Evolutionary conservation across 352 stramenopile genomes (phyloP).

Genomic region (Peronosclerospora sorghi): DNA sequence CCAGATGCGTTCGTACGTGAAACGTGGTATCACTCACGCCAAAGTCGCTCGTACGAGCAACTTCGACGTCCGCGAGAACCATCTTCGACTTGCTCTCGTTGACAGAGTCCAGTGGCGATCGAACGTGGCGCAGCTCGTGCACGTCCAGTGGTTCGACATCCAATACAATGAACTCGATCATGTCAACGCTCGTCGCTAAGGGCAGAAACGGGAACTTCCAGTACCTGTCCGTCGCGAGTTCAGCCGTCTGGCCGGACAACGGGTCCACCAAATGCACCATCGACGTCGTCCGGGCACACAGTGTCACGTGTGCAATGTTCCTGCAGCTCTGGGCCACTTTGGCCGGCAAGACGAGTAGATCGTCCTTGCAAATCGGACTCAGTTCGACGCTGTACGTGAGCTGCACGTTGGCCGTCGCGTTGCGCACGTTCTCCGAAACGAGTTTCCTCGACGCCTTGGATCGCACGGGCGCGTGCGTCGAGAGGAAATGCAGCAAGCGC

Average conservation of each 20-base stretch:
- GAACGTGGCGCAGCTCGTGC: constrained; percentile 11
- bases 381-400: constrained; percentile 62
- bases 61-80: constrained; percentile 52
- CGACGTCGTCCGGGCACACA: constrained; percentile 51
- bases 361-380: constrained; percentile 64
- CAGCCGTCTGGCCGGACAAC: constrained; percentile 34
- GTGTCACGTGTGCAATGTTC: constrained; percentile 49
- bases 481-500: constrained; percentile 54
- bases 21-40: constrained; percentile 75
- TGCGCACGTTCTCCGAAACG: constrained; percentile 58
- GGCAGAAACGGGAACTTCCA: constrained; percentile 60
- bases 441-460: constrained; percentile 63
- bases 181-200: constrained; percentile 39
- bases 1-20: constrained; percentile 50
- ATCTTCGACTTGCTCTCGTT: constrained; percentile 19
- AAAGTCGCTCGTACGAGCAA: constrained; percentile 60
- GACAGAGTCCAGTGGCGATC: neutral
- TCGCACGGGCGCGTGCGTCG: constrained; percentile 49
- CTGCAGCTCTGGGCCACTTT: constrained; percentile 51
- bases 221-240: constrained; percentile 53
- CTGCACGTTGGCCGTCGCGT: constrained; percentile 55
- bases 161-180: constrained; percentile 64
- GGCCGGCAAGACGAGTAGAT: constrained; percentile 47
- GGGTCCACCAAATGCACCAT: constrained; percentile 59
- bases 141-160: constrained; percentile 48